Evolutionary conservation across 1,139 yeast genomes (phyloP).

Genomic region (Hyphopichia buzzinii): DNA sequence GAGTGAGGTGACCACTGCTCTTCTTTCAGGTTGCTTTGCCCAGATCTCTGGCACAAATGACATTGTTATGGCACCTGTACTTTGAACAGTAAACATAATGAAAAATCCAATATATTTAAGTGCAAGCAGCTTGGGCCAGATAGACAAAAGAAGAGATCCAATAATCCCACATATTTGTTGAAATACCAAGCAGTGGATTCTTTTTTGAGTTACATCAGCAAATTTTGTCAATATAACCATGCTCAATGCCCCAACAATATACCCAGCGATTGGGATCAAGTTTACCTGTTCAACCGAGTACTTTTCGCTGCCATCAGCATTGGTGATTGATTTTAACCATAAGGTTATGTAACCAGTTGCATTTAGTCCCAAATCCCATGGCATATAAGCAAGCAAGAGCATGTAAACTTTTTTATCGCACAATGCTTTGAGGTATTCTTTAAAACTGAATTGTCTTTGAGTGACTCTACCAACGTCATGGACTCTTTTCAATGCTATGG

Average conservation of each 20-base stretch:
- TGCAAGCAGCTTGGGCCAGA: conserved; percentile 22
- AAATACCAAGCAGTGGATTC: conserved; percentile 46
- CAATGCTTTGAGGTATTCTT: conserved; percentile 23
- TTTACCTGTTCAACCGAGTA: conserved; percentile 20
- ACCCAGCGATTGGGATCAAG: conserved; percentile 14
- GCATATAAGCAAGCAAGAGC: conserved; percentile 5
- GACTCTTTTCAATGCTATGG: conserved; percentile 17
- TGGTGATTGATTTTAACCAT: conserved; percentile 42
- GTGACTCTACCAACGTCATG: conserved; percentile 14
- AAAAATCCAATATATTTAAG: conserved; percentile 17
- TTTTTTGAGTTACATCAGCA: conserved; percentile 37
- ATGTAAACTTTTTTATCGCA: conserved; percentile 37
- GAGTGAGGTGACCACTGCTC: conserved; percentile 19
- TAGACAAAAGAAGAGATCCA: conserved; percentile 17
- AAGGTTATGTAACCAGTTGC: conserved; percentile 32
- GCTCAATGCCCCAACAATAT: conserved; percentile 37
- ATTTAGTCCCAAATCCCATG: conserved; percentile 36
- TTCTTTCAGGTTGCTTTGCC: conserved; percentile 24
- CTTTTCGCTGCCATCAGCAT: conserved; percentile 11
- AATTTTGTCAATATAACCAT: conserved; percentile 36
- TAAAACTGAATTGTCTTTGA: conserved; percentile 10
- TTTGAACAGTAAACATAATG: conserved; percentile 22
- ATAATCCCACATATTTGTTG: conserved; percentile 35
- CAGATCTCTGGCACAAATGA: conserved; percentile 6
- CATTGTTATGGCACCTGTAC: conserved; percentile 27